Evolutionary conservation across 2,329 filamentous ascomycete species (phyloP), one percentile per base, ranked within the genome.

Genomic region (Alternaria arborescens): DNA sequence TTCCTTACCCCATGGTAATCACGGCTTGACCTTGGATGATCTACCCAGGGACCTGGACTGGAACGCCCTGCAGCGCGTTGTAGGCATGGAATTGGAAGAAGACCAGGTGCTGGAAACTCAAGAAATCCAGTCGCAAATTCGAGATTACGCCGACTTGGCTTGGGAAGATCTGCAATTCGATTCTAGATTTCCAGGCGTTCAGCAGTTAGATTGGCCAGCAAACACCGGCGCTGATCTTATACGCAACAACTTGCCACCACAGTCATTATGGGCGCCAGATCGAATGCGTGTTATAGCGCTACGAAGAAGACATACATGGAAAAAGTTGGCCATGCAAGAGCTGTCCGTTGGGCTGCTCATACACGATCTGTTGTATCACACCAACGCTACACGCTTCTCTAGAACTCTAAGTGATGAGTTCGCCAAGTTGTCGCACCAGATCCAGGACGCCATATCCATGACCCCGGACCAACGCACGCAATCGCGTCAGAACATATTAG

Each of bases 221-320:
- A 83, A 81, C 57, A 82, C 81, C 16, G 81, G 79, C 3, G 66
- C 67, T 16, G 55, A 58, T 4, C 48, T 79, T 34, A 60, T 72
- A 14, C 64, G 63, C 3, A 59, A 75, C 30, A 65, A 78, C 54
- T 65, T 83, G 24, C 77, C 82, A 8, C 82, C 82, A 3, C 79
- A 83, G 54, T 84, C 82, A 3, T 68, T 83, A 26, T 84, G 82
- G 71, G 79, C 82, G 3, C 55, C 68, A 0, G 72, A 77, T n/a
- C 18, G 54, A 8, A 53, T 68, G 14, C 79, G 78, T 16, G 48
- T 61, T 36, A 74, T 70, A 18, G 74, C 77, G 0, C 64, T 77
- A 32, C 61, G 69, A 10, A 72, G 63, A 38, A 68, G 74, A 36
- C 80, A 79, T 66, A 74, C 71, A 0, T 72, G 76, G 56, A 82